phyloP scores from a whole-genome alignment of 352 stramenopile genomes.

The Globisporangium polare region DNA sequence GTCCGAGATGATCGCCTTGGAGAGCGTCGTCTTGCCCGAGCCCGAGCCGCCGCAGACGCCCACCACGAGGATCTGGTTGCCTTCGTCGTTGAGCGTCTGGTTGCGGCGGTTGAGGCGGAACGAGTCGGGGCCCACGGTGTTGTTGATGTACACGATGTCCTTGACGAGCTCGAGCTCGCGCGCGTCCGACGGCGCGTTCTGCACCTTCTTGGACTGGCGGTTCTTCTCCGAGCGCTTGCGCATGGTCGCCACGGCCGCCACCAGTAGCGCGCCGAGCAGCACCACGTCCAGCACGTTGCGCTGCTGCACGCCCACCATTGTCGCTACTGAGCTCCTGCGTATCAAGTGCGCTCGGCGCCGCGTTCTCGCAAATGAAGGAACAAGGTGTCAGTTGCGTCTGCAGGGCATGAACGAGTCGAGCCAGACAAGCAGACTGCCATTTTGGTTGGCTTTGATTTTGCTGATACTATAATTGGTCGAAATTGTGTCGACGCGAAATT shows the following conservation, averaged over 20 bases:
- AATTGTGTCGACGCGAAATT: background rate
- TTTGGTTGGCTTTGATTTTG: constrained; percentile 5
- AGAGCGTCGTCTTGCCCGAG: constrained; percentile 91
- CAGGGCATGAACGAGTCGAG: background rate
- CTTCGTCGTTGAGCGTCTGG: constrained; percentile 41
- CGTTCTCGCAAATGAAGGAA: background rate
- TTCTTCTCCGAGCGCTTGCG: constrained; percentile 40
- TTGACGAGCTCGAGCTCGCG: constrained; percentile 79
- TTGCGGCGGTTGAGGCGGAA: constrained; percentile 42
- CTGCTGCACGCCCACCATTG: constrained; percentile 39
- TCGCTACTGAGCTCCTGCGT: background rate
- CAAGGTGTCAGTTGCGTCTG: background rate
- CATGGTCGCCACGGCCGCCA: constrained; percentile 42
- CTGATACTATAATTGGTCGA: background rate
- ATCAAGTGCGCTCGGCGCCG: background rate
- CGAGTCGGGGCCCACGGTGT: constrained; percentile 37
- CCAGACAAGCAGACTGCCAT: background rate
- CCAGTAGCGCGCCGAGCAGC: constrained; percentile 40
- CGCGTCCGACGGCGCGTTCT: constrained; percentile 38
- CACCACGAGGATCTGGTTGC: constrained; percentile 84
- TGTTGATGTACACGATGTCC: constrained; percentile 85
- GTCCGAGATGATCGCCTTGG: constrained; percentile 83
- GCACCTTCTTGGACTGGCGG: constrained; percentile 37
- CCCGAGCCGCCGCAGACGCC: constrained; percentile 91
- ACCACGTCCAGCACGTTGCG: constrained; percentile 38